phyloP scores from a whole-genome alignment of 2,329 filamentous ascomycete genomes.

The Penicillium decumbens region DNA sequence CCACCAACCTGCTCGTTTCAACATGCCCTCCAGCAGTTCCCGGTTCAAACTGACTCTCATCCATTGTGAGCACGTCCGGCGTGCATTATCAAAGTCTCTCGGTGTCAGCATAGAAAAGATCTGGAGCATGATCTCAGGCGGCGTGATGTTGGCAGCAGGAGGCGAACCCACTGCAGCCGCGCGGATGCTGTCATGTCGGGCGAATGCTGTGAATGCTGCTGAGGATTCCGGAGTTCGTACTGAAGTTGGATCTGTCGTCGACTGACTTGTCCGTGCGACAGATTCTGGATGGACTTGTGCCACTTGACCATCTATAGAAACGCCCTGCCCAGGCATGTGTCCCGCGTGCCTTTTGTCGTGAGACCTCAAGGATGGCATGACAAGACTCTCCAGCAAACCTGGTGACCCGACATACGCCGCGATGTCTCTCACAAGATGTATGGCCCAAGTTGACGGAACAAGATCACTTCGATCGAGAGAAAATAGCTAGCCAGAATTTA shows the following conservation, averaged over 20 bases:
- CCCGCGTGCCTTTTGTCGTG: constrained; percentile 1
- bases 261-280: neutral
- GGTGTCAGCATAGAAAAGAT: constrained; percentile 46
- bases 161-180: constrained; percentile 7
- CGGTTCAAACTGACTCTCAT: constrained; percentile 54
- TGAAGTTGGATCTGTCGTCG: neutral
- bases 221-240: neutral
- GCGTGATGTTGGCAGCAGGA: constrained; percentile 36
- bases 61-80: constrained; percentile 58
- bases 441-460: neutral
- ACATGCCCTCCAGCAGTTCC: constrained; percentile 50
- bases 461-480: neutral
- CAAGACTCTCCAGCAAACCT: constrained; percentile 4
- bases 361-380: constrained; percentile 16
- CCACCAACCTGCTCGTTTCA: constrained; percentile 55
- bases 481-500: neutral
- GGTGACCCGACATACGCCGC: constrained; percentile 7
- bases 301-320: neutral
- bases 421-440: neutral
- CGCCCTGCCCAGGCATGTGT: neutral
- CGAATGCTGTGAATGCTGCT: neutral
- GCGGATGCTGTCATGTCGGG: neutral
- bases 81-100: constrained; percentile 56
- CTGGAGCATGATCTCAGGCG: constrained; percentile 48
- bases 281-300: no score